These are phyloP conservation scores for Myxozyma nipponensis DNA, from an alignment of 805 yeast species.

Conservation along the genomic window DNA sequence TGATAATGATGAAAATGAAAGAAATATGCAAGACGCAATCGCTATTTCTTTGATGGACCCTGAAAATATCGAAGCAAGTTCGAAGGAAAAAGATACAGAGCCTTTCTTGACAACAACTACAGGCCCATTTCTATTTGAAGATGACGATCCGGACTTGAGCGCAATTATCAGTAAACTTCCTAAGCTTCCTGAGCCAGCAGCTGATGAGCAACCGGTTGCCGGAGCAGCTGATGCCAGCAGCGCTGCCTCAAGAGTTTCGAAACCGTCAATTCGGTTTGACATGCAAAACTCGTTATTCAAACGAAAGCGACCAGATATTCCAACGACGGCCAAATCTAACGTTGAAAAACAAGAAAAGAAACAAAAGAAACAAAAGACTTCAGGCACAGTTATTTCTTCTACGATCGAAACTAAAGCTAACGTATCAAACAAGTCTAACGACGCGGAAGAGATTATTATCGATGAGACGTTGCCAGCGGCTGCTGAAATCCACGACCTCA, in stretches of 20 bases:
- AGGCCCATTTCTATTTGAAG: conserved; percentile 19
- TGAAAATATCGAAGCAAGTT: background rate
- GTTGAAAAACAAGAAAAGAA: background rate
- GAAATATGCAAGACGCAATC: conserved; percentile 20
- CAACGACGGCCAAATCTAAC: conserved; percentile 2
- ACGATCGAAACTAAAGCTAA: too few species aligned
- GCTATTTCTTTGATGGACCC: conserved; percentile 11
- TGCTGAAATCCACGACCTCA: too few species aligned
- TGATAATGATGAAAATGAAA: conserved; percentile 6
- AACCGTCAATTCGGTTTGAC: conserved; percentile 12
- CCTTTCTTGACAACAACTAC: background rate
- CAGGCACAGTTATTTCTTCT: too few species aligned
- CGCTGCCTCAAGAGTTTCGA: background rate
- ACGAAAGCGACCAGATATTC: conserved; percentile 8
- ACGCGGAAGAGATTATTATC: too few species aligned
- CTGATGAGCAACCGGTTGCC: background rate
- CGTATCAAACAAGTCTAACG: too few species aligned
- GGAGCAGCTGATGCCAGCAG: conserved; percentile 1
- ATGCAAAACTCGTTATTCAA: conserved; percentile 15
- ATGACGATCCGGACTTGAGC: conserved; percentile 9
- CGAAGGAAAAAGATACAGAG: background rate
- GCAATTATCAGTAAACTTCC: conserved; percentile 16
- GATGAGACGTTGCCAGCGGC: too few species aligned
- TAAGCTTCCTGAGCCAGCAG: conserved; percentile 4
- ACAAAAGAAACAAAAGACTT: background rate